Base-by-base conservation (phyloP, 169 alveolate genomes). In the Plasmodium blacklocki region DNA sequence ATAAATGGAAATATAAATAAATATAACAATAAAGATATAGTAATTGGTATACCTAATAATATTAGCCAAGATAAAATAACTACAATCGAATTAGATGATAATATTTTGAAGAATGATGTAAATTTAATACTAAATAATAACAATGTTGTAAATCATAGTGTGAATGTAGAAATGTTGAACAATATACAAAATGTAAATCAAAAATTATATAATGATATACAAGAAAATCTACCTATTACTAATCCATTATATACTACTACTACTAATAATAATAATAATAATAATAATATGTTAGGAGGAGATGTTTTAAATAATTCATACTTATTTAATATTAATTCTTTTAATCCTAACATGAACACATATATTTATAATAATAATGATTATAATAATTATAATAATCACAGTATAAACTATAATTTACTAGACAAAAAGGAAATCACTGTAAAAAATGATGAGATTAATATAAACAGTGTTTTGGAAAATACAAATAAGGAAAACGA, bases 251-350 rank as follows among this genome's bases (percentile, higher is more conserved):
- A 21, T 8, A 45, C 18, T 11, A 14, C 0, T 9, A 68, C 8
- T 45, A 68, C 18, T 11, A 14, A 5, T 9, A 68, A 19, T 45
- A 68, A 68, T 23, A 54, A 62, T 32, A 49, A 60, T 68, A 9
- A 59, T 58, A 66, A 52, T 43, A 64, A 52, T 1, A 18, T 64
- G 15, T 78, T 64, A 45, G 78, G 54, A 49, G 49, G 49, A 21
- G 76, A 54, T 15, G 67, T 64, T n/a, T 21, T 78, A 12, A 74
- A 74, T 23, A 78, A 60, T 70, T 78, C 89, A 12, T 66, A 49
- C 70, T 9, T 78, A 19, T 52, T 67, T 49, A 23, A 54, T 59
- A 64, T 78, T 26, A 78, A 78, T 47, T 19, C 89, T 8, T 12
- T 78, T 29, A 64, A 70, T 19, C 89, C 52, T 6, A 73, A 66